Percentiles rank a stretch among this genome's conserved stretches.
Conservation (phyloP, 1,284 basidiomycete species). For the Golubevia sp. region DNA sequence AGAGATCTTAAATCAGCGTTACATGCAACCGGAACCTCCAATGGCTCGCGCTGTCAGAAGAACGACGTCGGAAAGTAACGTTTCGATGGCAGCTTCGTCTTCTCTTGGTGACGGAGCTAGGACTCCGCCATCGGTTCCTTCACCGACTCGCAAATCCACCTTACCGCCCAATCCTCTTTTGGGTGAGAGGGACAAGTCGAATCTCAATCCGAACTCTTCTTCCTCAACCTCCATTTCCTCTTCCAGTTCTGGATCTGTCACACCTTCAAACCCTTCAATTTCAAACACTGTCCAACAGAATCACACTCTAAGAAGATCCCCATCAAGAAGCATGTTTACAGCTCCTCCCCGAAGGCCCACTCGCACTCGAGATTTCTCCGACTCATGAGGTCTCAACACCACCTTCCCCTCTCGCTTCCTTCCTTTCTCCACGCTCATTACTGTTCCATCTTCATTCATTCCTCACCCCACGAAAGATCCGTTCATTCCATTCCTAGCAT, state of each 20-base stretch:
- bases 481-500: too few relatives aligned
- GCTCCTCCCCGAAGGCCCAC: neutral
- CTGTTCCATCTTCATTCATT: too few relatives aligned
- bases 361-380: neutral
- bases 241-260: neutral
- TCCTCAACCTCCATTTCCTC: neutral
- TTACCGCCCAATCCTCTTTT: neutral
- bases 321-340: neutral
- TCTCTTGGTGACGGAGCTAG: neutral
- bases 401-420: too few relatives aligned
- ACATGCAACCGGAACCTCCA: conserved; percentile 2
- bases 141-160: neutral
- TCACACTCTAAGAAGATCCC: neutral
- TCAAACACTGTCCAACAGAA: neutral
- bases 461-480: too few relatives aligned
- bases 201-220: neutral
- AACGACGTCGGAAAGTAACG: conserved; percentile 7
- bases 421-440: too few relatives aligned
- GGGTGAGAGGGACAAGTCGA: neutral
- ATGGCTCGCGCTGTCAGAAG: conserved; percentile 4
- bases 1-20: conserved; percentile 24
- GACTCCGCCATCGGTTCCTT: neutral
- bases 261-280: too few relatives aligned
- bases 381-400: too few relatives aligned
- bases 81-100: conserved; percentile 2